These are phyloP conservation scores for Kitagawia praeruptora DNA, from an alignment of 129 eudicot genomes.

Conservation along the genomic window DNA sequence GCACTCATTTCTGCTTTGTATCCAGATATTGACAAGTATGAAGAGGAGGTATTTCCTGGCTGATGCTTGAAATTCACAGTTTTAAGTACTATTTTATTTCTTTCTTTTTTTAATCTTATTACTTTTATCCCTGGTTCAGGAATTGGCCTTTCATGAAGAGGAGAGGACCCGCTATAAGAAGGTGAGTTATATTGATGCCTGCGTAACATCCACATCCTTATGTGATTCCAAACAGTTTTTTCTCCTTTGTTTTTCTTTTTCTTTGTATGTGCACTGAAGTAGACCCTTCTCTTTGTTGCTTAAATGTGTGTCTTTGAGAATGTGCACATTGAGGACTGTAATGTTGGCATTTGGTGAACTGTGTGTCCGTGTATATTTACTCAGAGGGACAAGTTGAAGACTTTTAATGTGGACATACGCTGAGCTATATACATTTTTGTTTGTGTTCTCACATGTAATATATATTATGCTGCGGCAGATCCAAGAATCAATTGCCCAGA, in stretches of 20 bases:
- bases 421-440: not conserved
- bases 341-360: not conserved
- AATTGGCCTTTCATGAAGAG: slow-evolving; percentile 78
- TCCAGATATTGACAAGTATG: slow-evolving; percentile 84
- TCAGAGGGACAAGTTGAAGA: not conserved
- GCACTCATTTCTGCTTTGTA: slow-evolving; percentile 64
- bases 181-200: slow-evolving; percentile 27
- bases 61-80: slow-evolving; percentile 2
- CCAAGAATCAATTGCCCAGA: slow-evolving; percentile 84
- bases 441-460: slow-evolving; percentile 1
- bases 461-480: slow-evolving; percentile 37
- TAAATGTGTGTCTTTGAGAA: not conserved
- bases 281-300: not conserved
- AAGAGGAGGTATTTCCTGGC: slow-evolving; percentile 65
- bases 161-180: slow-evolving; percentile 79
- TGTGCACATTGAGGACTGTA: not conserved
- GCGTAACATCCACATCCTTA: not conserved
- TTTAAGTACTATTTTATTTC: not conserved
- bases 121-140: slow-evolving; percentile 30
- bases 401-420: not conserved
- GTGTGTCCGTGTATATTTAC: not conserved
- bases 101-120: slow-evolving; percentile 3
- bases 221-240: not conserved
- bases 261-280: not conserved
- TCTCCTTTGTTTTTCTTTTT: not conserved